Evolutionary conservation across 306 rosid species (phyloP).

Genomic region (Casuarina cunninghamiana): DNA sequence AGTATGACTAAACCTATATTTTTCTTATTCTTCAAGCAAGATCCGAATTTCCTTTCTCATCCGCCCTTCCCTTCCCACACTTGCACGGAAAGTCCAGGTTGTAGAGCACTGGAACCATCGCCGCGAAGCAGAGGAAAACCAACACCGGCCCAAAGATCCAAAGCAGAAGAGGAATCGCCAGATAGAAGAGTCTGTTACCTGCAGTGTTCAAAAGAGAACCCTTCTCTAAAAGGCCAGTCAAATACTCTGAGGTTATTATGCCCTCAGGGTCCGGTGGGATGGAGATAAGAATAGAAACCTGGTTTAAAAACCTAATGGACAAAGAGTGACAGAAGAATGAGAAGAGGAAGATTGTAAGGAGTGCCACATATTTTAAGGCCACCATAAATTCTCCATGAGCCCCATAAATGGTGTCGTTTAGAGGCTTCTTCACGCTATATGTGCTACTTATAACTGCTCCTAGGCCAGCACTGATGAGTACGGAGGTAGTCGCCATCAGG

Average conservation of each 20-base stretch:
- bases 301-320: slow-evolving; percentile 33
- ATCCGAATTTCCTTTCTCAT: not conserved
- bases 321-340: slow-evolving; percentile 35
- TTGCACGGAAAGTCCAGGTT: not conserved
- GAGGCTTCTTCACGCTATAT: slow-evolving; percentile 31
- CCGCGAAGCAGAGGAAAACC: slow-evolving; percentile 27
- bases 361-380: slow-evolving; percentile 31
- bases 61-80: not conserved
- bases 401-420: slow-evolving; percentile 27
- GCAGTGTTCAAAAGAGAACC: slow-evolving; percentile 25
- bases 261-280: slow-evolving; percentile 7
- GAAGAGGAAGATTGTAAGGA: slow-evolving; percentile 29
- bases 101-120: slow-evolving; percentile 33
- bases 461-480: slow-evolving; percentile 38
- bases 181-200: slow-evolving; percentile 39
- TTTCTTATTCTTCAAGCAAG: not conserved
- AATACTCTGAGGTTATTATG: not conserved
- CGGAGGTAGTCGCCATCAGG: slow-evolving; percentile 45
- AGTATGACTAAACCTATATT: no score
- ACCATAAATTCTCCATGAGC: slow-evolving; percentile 38
- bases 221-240: slow-evolving; percentile 28
- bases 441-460: slow-evolving; percentile 42
- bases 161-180: slow-evolving; percentile 38
- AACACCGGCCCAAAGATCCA: slow-evolving; percentile 44
- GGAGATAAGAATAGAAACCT: slow-evolving; percentile 24